These are phyloP conservation scores for Pestalotiopsis sp. DNA, from an alignment of 2,329 filamentous ascomycete genomes.

Conservation along the genomic window DNA sequence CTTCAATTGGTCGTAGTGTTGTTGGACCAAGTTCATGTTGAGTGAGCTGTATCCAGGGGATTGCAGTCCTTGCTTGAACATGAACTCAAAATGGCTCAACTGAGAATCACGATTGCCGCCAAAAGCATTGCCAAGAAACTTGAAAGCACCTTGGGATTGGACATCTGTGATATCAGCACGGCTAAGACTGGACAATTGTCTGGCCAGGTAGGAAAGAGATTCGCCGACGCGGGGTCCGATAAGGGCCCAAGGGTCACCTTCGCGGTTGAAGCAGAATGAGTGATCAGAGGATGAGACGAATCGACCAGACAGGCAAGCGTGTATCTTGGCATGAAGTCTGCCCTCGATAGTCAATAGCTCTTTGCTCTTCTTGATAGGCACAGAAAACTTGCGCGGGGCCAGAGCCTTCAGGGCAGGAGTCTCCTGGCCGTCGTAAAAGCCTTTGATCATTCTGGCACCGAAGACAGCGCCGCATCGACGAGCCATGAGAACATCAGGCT, in stretches of 20 bases:
- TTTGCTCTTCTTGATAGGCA: neutral
- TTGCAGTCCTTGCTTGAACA: conserved; percentile 28
- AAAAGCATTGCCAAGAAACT: conserved; percentile 30
- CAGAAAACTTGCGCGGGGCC: conserved; percentile 9
- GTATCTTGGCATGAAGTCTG: conserved; percentile 21
- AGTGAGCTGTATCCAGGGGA: conserved; percentile 28
- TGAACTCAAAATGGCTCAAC: conserved; percentile 27
- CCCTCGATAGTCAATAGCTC: conserved; percentile 20
- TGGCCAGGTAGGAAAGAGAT: conserved; percentile 21
- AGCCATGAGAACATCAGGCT: conserved; percentile 24
- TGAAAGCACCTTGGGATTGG: conserved; percentile 3
- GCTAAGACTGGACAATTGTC: conserved; percentile 24
- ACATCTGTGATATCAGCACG: neutral
- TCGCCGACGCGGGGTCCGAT: conserved; percentile 23
- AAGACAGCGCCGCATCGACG: conserved; percentile 32
- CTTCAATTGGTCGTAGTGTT: neutral
- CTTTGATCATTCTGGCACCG: conserved; percentile 17
- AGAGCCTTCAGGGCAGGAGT: conserved; percentile 22
- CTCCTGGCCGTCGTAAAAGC: conserved; percentile 20
- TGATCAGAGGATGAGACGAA: conserved; percentile 21
- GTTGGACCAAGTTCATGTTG: conserved; percentile 20
- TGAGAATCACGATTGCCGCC: conserved; percentile 31
- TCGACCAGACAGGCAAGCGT: conserved; percentile 22
- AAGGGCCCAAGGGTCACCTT: conserved; percentile 29
- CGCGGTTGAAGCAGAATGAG: conserved; percentile 27